Percentiles rank a stretch among this genome's conserved stretches.
These are phyloP conservation scores for Trichoderma erinaceum DNA, from an alignment of 495 filamentous ascomycete species.

Conservation along the genomic window DNA sequence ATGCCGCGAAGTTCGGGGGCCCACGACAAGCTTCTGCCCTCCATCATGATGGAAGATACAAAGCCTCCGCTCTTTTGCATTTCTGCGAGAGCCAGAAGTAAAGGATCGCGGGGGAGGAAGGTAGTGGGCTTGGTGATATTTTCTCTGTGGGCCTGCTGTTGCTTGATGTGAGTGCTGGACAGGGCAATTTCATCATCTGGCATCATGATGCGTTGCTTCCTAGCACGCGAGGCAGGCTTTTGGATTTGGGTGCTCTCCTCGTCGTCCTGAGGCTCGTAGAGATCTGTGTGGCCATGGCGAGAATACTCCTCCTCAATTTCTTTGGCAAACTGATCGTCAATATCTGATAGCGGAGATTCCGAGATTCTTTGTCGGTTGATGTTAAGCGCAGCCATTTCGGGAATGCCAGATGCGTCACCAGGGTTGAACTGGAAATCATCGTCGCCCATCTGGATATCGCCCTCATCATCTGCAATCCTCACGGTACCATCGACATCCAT, in stretches of 20 bases:
- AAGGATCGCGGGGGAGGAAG: conserved; percentile 79
- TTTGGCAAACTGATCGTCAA: conserved; percentile 50
- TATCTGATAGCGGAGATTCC: conserved; percentile 64
- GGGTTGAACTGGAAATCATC: conserved; percentile 50
- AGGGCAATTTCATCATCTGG: conserved; percentile 60
- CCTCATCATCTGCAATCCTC: conserved; percentile 51
- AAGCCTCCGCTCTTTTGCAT: conserved; percentile 86
- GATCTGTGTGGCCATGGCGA: conserved; percentile 44
- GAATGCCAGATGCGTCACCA: conserved; percentile 43
- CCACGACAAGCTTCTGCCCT: conserved; percentile 70
- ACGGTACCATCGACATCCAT: conserved; percentile 42
- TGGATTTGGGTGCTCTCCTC: conserved; percentile 39
- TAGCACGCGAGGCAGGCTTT: conserved; percentile 59
- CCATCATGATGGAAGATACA: conserved; percentile 70
- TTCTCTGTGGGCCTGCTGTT: conserved; percentile 70
- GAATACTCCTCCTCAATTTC: conserved; percentile 49
- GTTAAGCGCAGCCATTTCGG: conserved; percentile 32
- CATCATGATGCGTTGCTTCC: conserved; percentile 69
- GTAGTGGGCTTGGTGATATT: conserved; percentile 72
- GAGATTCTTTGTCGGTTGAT: conserved; percentile 53
- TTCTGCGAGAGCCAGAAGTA: conserved; percentile 78
- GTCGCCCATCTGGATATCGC: conserved; percentile 56
- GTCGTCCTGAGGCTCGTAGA: conserved; percentile 53
- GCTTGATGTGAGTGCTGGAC: conserved; percentile 56
- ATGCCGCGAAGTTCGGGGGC: conserved; percentile 86